Evolutionary conservation across 2,329 filamentous ascomycete genomes (phyloP).

Genomic region (Ophiostoma ips): DNA sequence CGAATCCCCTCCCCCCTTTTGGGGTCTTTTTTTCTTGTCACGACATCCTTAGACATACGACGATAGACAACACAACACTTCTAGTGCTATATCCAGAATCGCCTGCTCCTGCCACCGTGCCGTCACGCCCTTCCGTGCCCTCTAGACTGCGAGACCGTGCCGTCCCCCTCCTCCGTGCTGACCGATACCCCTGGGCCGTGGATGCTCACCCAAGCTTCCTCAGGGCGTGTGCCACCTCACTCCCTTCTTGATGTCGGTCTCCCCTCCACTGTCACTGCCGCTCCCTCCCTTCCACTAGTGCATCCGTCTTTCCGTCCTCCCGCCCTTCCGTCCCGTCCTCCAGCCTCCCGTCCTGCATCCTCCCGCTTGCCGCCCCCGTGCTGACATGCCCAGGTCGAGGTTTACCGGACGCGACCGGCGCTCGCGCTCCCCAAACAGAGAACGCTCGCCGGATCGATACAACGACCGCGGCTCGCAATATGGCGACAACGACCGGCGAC

Average conservation of each 20-base stretch:
- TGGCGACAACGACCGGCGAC: constrained; percentile 53
- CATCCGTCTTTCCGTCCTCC: neutral
- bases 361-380: neutral
- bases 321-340: neutral
- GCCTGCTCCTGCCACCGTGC: too few species aligned
- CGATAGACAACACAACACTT: too few species aligned
- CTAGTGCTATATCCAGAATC: too few species aligned
- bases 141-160: neutral
- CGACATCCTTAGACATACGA: too few species aligned
- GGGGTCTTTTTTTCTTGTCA: neutral
- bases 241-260: constrained; percentile 7
- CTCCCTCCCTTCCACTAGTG: neutral
- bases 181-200: constrained; percentile 1
- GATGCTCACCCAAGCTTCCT: constrained; percentile 1
- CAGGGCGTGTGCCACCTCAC: constrained; percentile 3
- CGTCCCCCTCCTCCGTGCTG: neutral
- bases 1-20: neutral
- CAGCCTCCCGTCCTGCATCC: neutral
- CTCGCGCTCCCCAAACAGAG: constrained; percentile 47
- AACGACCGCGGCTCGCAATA: constrained; percentile 39
- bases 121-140: neutral
- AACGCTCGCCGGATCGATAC: constrained; percentile 56
- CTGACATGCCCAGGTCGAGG: constrained; percentile 30
- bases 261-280: neutral
- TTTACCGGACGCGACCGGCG: constrained; percentile 46